Percentiles rank a stretch among this genome's conserved stretches.
Conservation (phyloP, 1,139 yeast genomes). For the Arxiozyma slooffiae region DNA sequence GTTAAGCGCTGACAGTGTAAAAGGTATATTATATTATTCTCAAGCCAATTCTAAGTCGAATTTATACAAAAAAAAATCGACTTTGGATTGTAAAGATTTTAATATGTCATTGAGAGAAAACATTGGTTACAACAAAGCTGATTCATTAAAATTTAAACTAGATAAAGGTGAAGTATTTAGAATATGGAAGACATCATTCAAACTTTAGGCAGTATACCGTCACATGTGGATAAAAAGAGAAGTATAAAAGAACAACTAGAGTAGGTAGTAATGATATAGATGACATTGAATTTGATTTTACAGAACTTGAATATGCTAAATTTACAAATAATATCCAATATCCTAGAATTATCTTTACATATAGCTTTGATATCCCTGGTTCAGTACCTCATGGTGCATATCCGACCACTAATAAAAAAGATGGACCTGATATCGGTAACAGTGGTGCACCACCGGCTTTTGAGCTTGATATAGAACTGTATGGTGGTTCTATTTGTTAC, state of each 20-base stretch:
- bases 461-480: conserved; percentile 52
- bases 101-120: conserved; percentile 61
- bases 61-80: conserved; percentile 33
- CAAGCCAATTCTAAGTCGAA: conserved; percentile 46
- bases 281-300: conserved; percentile 24
- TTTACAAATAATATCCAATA: conserved; percentile 68
- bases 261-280: conserved; percentile 19
- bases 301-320: conserved; percentile 68
- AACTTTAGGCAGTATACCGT: conserved; percentile 10
- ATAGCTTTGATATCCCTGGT: conserved; percentile 69
- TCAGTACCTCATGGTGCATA: conserved; percentile 37
- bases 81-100: conserved; percentile 26
- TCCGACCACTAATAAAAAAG: conserved; percentile 23
- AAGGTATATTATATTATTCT: conserved; percentile 52
- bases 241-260: conserved; percentile 14
- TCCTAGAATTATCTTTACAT: conserved; percentile 42
- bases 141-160: conserved; percentile 16
- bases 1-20: conserved; percentile 46
- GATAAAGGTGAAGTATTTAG: conserved; percentile 16
- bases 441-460: conserved; percentile 52
- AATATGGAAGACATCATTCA: conserved; percentile 17
- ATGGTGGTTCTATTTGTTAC: conserved; percentile 61
- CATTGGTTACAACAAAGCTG: conserved; percentile 39
- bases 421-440: conserved; percentile 46
- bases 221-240: conserved; percentile 10